These are phyloP conservation scores for Dactylonectria macrodidyma DNA, from an alignment of 2,329 filamentous ascomycete species.

Conservation along the genomic window DNA sequence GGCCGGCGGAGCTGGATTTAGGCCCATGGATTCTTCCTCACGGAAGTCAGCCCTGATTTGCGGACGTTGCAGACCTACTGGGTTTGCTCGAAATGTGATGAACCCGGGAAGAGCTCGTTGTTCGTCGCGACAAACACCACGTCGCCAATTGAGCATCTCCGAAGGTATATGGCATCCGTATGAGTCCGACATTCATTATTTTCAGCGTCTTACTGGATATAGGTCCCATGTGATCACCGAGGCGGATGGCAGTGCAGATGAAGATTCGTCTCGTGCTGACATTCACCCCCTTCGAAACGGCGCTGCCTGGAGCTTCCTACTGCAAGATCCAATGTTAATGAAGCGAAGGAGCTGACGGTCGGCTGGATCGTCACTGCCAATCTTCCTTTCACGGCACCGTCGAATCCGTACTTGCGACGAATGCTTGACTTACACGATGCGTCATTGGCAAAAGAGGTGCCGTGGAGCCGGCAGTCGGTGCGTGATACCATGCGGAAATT, in stretches of 20 bases:
- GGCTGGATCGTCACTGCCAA: too few relatives aligned
- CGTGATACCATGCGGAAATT: too few relatives aligned
- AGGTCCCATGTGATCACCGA: neutral
- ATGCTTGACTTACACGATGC: too few relatives aligned
- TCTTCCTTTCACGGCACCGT: too few relatives aligned
- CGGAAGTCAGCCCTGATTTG: constrained; percentile 2
- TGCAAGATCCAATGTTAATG: too few relatives aligned
- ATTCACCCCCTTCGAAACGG: neutral
- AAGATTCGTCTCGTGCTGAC: constrained; percentile 1
- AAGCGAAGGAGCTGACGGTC: too few relatives aligned
- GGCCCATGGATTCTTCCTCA: constrained; percentile 6
- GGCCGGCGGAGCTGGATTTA: constrained; percentile 1
- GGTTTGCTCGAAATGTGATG: constrained; percentile 6
- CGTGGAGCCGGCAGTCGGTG: too few relatives aligned
- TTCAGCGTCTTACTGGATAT: neutral
- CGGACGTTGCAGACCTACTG: neutral
- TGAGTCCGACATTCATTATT: neutral
- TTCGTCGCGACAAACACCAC: neutral
- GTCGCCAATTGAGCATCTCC: neutral
- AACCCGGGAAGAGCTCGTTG: neutral
- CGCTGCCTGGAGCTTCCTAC: neutral
- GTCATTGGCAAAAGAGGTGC: too few relatives aligned
- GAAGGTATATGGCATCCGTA: constrained; percentile 2
- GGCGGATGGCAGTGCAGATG: neutral
- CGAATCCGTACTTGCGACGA: too few relatives aligned